Conservation (phyloP, 768 basidiomycete genomes). For the Rhodotorula diobovata region DNA sequence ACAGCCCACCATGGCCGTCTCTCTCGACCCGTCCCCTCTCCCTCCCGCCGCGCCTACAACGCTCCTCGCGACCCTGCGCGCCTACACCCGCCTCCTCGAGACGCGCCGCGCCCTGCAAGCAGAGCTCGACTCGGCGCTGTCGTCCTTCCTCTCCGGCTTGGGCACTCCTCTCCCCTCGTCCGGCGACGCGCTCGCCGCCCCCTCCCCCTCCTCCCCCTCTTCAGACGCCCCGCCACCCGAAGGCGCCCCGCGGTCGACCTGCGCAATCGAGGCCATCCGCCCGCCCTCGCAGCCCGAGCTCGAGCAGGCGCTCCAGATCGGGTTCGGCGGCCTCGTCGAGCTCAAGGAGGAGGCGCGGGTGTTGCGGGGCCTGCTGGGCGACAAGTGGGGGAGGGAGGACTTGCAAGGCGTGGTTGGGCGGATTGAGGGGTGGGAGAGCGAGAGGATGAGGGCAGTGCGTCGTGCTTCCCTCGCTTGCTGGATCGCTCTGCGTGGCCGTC, state of each 20-base stretch:
- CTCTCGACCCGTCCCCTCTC: background rate
- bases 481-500: too few species aligned
- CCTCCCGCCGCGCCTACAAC: background rate
- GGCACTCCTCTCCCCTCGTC: background rate
- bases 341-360: conserved; percentile 16
- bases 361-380: background rate
- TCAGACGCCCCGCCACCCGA: background rate
- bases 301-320: conserved; percentile 24
- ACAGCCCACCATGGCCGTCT: conserved; percentile 1
- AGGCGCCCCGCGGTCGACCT: background rate
- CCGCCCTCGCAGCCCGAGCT: conserved; percentile 18
- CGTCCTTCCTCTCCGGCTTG: conserved; percentile 20
- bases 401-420: conserved; percentile 3
- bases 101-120: conserved; percentile 20
- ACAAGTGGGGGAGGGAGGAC: background rate
- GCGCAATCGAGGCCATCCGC: conserved; percentile 15
- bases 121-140: conserved; percentile 24
- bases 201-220: background rate
- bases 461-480: background rate
- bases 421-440: conserved; percentile 23
- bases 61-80: conserved; percentile 10
- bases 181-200: background rate
- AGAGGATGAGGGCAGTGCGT: conserved; percentile 27
- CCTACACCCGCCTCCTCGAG: conserved; percentile 7
- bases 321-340: conserved; percentile 27